A percentile compares a stretch with the other conserved stretches of the same genome.
Conservation (phyloP, 441 rosid species). For the Biscutella auriculata region DNA sequence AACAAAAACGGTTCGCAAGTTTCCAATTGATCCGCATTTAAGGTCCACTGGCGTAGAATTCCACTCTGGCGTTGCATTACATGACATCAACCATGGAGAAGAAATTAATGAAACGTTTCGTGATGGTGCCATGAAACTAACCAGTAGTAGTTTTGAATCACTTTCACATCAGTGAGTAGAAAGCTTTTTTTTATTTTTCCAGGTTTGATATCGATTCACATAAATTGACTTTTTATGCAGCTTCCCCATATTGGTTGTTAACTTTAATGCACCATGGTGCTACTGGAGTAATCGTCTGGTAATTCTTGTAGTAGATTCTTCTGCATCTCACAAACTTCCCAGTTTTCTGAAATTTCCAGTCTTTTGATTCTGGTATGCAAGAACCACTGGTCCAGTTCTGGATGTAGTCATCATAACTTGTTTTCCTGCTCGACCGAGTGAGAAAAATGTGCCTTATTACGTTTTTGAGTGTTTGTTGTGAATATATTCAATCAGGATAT, state of each 20-base stretch:
- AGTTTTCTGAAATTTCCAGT: too few relatives aligned
- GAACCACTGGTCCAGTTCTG: not conserved
- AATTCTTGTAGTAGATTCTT: slow-evolving; percentile 2
- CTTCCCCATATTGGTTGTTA: slow-evolving; percentile 68
- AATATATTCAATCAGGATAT: not conserved
- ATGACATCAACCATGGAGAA: slow-evolving; percentile 79
- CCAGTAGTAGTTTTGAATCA: slow-evolving; percentile 46
- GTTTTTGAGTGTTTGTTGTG: not conserved
- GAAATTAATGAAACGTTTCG: slow-evolving; percentile 35
- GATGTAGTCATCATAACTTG: not conserved
- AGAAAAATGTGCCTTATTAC: not conserved
- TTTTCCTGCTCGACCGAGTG: slow-evolving; percentile 1
- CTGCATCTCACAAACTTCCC: too few relatives aligned
- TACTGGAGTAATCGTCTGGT: slow-evolving; percentile 92
- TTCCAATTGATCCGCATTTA: slow-evolving; percentile 64
- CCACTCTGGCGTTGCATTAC: slow-evolving; percentile 43
- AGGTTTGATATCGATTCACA: not conserved
- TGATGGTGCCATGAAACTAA: slow-evolving; percentile 44
- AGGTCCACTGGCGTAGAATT: slow-evolving; percentile 59
- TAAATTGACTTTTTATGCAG: slow-evolving; percentile 30
- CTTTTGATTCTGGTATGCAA: not conserved
- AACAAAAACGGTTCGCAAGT: slow-evolving; percentile 70
- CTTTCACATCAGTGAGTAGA: slow-evolving; percentile 55
- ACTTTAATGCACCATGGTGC: slow-evolving; percentile 95
- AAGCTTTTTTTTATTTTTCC: slow-evolving; percentile 3